phyloP scores from a whole-genome alignment of 768 basidiomycete species.

The Baorangia bicolor region DNA sequence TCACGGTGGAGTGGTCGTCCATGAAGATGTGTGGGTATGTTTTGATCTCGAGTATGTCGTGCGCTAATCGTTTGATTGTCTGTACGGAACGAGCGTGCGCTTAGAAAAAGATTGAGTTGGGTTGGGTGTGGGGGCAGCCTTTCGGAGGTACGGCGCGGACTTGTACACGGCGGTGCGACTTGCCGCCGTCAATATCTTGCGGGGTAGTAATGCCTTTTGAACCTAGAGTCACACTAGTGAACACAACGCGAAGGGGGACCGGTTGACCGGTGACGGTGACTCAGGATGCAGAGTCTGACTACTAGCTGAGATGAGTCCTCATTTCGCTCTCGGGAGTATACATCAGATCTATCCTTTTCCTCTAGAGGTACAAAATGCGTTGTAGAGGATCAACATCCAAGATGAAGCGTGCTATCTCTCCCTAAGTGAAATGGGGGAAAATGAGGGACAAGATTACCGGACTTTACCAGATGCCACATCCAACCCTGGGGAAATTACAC shows the following conservation, averaged over 20 bases:
- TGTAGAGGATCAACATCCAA: neutral
- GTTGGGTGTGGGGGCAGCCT: too few relatives aligned
- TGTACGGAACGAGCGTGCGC: too few relatives aligned
- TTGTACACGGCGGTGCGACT: too few relatives aligned
- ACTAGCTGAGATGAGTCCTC: neutral
- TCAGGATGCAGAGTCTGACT: too few relatives aligned
- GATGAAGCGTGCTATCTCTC: neutral
- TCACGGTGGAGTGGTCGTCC: neutral
- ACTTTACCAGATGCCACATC: neutral
- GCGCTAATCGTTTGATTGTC: neutral
- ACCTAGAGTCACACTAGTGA: too few relatives aligned
- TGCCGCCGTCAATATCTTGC: too few relatives aligned
- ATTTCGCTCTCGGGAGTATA: neutral
- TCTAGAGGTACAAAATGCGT: slow-evolving; percentile 10
- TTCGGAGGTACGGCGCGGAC: too few relatives aligned
- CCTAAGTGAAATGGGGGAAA: neutral
- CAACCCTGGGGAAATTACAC: neutral
- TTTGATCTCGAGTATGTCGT: neutral
- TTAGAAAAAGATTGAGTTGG: too few relatives aligned
- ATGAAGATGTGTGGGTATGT: neutral
- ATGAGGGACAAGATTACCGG: neutral
- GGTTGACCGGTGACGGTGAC: too few relatives aligned
- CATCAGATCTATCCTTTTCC: slow-evolving; percentile 7
- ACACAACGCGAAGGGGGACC: too few relatives aligned
- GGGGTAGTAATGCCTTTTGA: too few relatives aligned